Evolutionary conservation across 176 grass and related monocot genomes (phyloP).

Genomic region (Poa pratensis): DNA sequence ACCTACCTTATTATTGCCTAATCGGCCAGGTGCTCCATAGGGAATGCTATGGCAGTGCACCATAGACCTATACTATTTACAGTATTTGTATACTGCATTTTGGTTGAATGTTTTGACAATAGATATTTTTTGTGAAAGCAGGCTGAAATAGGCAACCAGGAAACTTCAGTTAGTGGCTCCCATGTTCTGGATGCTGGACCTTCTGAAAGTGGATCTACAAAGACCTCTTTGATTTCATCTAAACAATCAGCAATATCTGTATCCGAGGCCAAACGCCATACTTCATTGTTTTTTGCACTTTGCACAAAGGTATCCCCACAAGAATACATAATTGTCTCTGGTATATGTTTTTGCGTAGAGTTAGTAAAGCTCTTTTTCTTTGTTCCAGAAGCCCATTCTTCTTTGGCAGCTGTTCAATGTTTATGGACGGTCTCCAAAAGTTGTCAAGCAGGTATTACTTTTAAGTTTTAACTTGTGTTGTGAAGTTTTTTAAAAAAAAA

Average conservation of each 20-base stretch:
- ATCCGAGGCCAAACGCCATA: constrained; percentile 67
- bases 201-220: constrained; percentile 56
- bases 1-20: constrained; percentile 1
- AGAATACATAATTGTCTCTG: constrained; percentile 16
- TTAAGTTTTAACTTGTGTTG: constrained; percentile 20
- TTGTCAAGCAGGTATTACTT: constrained; percentile 85
- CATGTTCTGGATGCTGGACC: constrained; percentile 54
- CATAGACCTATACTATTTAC: neutral
- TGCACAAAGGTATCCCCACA: constrained; percentile 76
- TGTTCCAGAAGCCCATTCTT: constrained; percentile 81
- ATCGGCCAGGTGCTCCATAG: neutral
- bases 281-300: constrained; percentile 96
- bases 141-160: constrained; percentile 58
- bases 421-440: constrained; percentile 87
- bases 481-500: constrained; percentile 30
- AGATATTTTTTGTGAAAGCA: constrained; percentile 21
- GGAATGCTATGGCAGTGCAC: neutral
- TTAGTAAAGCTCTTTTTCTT: constrained; percentile 43
- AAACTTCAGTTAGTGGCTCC: constrained; percentile 61
- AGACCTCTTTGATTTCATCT: constrained; percentile 47
- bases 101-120: constrained; percentile 26
- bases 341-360: constrained; percentile 4
- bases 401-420: constrained; percentile 73
- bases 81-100: neutral
- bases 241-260: constrained; percentile 55